Percentiles rank a stretch among this genome's conserved stretches.
phyloP scores from a whole-genome alignment of 2,329 filamentous ascomycete genomes.

The Ambrosiella beaveri region DNA sequence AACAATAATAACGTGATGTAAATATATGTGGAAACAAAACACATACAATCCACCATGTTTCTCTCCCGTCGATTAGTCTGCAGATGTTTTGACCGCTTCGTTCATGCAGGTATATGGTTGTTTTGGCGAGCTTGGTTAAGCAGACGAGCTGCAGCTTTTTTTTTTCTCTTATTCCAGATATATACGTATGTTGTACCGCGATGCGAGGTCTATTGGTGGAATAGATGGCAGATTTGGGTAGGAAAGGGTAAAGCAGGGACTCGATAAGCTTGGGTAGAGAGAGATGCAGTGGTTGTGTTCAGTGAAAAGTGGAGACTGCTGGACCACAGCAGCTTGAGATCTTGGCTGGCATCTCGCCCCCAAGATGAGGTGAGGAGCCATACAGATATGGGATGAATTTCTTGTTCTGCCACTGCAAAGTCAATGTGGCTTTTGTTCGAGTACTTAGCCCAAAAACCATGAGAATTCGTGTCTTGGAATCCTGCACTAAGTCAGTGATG shows the following conservation, averaged over 20 bases:
- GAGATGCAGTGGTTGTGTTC: background rate
- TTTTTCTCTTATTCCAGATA: background rate
- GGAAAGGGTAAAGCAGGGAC: background rate
- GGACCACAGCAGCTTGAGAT: background rate
- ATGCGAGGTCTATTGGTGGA: background rate
- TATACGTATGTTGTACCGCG: background rate
- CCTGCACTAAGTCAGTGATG: too few relatives aligned
- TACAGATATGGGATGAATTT: background rate
- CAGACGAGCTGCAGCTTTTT: background rate
- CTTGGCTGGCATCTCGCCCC: background rate
- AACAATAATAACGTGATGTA: too few relatives aligned
- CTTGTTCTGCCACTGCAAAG: background rate
- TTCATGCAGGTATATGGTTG: background rate
- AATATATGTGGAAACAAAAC: background rate
- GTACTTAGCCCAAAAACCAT: too few relatives aligned
- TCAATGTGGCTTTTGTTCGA: too few relatives aligned
- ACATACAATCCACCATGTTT: background rate
- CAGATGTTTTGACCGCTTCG: background rate
- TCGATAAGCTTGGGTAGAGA: background rate
- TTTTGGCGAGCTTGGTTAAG: background rate
- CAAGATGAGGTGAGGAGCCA: background rate
- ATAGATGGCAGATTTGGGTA: background rate
- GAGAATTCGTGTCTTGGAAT: background rate
- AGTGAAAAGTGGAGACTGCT: background rate
- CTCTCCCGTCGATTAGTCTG: background rate